A percentile compares a stretch with the other conserved stretches of the same genome.
Evolutionary conservation across 2,329 filamentous ascomycete species (phyloP).

Genomic region (Aureobasidium zeae): DNA sequence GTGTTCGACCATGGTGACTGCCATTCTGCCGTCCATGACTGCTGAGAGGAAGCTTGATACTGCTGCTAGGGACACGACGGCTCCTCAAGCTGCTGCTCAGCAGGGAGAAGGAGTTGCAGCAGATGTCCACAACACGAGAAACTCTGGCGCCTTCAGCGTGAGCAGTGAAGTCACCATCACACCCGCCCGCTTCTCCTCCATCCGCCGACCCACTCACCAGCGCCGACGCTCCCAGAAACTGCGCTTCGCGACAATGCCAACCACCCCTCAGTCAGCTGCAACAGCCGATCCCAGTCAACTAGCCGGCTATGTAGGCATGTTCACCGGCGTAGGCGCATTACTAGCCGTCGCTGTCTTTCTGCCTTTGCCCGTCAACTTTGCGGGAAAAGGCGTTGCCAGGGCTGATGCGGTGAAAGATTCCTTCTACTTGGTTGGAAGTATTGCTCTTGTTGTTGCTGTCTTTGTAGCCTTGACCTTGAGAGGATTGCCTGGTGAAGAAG

Average conservation of each 20-base stretch:
- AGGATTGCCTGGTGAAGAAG: constrained; percentile 59
- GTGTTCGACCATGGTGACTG: constrained; percentile 86
- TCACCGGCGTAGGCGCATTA: constrained; percentile 84
- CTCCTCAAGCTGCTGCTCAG: constrained; percentile 18
- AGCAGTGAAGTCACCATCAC: constrained; percentile 70
- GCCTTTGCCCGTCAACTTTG: constrained; percentile 74
- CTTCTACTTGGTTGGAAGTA: constrained; percentile 73
- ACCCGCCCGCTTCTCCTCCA: constrained; percentile 46
- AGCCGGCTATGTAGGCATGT: constrained; percentile 83
- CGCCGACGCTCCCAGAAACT: constrained; percentile 5
- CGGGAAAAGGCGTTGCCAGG: constrained; percentile 60
- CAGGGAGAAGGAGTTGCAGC: constrained; percentile 21
- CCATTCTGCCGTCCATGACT: constrained; percentile 69
- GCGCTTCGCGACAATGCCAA: background rate
- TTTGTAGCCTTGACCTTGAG: constrained; percentile 72
- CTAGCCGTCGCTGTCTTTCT: constrained; percentile 75
- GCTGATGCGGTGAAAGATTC: constrained; percentile 68
- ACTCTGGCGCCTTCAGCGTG: constrained; percentile 57
- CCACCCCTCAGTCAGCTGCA: constrained; percentile 1
- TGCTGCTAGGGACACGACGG: no score
- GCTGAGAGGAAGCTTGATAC: constrained; percentile 17
- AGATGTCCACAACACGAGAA: constrained; percentile 35
- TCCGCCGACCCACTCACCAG: constrained; percentile 16
- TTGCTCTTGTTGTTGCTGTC: constrained; percentile 63
- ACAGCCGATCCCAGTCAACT: constrained; percentile 39